Conservation (phyloP, 2,329 filamentous ascomycete species). For the Trichoderma sp. region DNA sequence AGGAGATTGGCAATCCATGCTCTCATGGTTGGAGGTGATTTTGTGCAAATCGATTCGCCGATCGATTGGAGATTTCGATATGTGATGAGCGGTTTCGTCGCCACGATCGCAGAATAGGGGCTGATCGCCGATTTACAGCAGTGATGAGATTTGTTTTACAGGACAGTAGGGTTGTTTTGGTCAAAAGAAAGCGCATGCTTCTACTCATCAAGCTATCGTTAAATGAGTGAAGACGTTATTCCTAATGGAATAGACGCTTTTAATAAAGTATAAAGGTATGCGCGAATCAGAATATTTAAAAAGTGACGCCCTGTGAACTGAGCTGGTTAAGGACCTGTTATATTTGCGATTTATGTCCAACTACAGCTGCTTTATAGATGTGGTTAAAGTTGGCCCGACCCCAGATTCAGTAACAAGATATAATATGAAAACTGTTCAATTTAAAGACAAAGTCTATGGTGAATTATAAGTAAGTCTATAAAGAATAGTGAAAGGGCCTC, state of each 20-base stretch:
- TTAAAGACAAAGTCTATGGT: neutral
- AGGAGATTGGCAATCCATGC: neutral
- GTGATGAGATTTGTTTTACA: neutral
- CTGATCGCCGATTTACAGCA: neutral
- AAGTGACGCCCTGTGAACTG: no score
- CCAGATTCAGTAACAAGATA: neutral
- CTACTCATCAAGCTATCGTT: no score
- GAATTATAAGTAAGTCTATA: neutral
- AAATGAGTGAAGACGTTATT: neutral
- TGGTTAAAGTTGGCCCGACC: no score
- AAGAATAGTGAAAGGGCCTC: neutral
- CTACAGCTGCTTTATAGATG: neutral
- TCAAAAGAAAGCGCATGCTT: neutral
- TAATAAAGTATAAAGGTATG: neutral
- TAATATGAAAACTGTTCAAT: neutral
- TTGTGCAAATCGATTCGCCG: neutral
- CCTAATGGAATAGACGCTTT: neutral
- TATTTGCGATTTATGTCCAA: neutral
- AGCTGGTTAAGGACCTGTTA: neutral
- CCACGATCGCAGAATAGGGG: neutral
- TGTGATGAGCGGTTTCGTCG: neutral
- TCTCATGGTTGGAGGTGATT: neutral
- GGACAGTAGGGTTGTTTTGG: neutral
- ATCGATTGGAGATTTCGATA: neutral
- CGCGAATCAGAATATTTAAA: neutral